These are phyloP conservation scores for Fusarium sp. DNA, from an alignment of 2,329 filamentous ascomycete species.

Conservation along the genomic window DNA sequence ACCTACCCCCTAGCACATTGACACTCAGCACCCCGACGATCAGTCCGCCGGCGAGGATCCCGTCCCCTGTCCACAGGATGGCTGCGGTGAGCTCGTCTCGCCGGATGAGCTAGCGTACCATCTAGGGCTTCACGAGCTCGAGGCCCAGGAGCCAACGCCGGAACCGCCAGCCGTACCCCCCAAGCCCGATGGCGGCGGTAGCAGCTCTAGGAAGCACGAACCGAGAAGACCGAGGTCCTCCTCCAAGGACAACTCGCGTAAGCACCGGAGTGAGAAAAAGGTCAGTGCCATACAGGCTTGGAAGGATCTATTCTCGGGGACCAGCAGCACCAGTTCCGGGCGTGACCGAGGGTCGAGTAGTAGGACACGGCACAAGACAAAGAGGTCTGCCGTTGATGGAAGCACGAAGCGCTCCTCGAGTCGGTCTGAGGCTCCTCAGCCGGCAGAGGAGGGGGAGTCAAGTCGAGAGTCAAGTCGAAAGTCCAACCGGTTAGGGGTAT, in stretches of 20 bases:
- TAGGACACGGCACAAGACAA: conserved; percentile 40
- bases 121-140: conserved; percentile 44
- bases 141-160: conserved; percentile 31
- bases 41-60: conserved; percentile 20
- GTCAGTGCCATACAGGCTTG: conserved; percentile 36
- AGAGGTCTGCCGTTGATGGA: conserved; percentile 27
- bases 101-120: conserved; percentile 41
- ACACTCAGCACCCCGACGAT: conserved; percentile 43
- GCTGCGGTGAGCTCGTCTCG: conserved; percentile 67
- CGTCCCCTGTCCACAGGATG: conserved; percentile 50
- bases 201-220: not conserved
- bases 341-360: conserved; percentile 24
- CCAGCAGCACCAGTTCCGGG: conserved; percentile 4
- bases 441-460: conserved; percentile 7
- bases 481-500: conserved; percentile 38
- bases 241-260: conserved; percentile 22
- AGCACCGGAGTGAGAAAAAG: conserved; percentile 28
- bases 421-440: not conserved
- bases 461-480: conserved; percentile 20
- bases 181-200: not conserved
- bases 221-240: not conserved
- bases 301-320: conserved; percentile 37
- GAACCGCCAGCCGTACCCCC: conserved; percentile 23
- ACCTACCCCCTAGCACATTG: conserved; percentile 43
- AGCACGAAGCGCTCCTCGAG: conserved; percentile 8